Conservation (phyloP, 352 stramenopile species). For the Nothophytophthora sp. region DNA sequence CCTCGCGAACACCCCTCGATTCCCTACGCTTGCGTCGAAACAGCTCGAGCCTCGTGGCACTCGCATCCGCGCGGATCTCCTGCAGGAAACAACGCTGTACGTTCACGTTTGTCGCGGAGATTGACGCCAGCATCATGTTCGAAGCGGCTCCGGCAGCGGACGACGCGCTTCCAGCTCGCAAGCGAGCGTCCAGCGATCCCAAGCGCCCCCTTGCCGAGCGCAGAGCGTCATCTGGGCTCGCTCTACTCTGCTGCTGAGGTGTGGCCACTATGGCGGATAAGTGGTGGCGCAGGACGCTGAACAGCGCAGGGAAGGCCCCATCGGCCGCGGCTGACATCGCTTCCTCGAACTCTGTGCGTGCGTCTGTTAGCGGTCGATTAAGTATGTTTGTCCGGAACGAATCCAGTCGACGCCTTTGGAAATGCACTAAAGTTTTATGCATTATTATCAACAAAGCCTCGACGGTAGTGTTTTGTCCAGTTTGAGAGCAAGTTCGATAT, state of each 20-base stretch:
- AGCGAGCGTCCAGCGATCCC: not conserved
- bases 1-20: slow-evolving; percentile 1
- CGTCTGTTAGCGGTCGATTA: no score
- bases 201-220: not conserved
- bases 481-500: no score
- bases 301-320: slow-evolving; percentile 21
- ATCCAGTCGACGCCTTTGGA: no score
- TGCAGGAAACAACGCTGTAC: slow-evolving; percentile 2
- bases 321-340: no score
- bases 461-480: no score
- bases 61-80: slow-evolving; percentile 10
- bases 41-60: slow-evolving; percentile 4
- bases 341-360: no score
- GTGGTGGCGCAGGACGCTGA: slow-evolving; percentile 11
- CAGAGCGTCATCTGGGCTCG: not conserved
- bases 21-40: slow-evolving; percentile 10
- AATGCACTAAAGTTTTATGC: no score
- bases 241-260: not conserved
- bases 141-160: no score
- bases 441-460: no score
- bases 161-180: no score
- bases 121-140: slow-evolving; percentile 3
- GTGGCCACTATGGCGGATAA: not conserved
- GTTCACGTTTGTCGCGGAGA: not conserved
- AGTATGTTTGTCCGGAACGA: no score